Evolutionary conservation across 306 rosid species (phyloP).

Genomic region (Morella rubra): DNA sequence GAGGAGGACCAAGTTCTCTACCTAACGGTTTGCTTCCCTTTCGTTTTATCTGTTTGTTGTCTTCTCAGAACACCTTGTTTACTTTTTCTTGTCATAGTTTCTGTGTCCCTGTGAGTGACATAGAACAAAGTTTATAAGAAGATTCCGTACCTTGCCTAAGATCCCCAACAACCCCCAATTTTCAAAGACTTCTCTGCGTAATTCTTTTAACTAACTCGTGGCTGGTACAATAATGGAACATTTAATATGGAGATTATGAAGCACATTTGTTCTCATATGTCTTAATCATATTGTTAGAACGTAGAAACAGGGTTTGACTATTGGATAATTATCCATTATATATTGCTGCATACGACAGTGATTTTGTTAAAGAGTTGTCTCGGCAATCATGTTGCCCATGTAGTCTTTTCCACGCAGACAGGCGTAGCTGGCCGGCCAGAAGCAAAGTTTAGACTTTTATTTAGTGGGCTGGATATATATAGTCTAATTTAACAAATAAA

Average conservation of each 20-base stretch:
- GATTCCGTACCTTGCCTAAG: not conserved
- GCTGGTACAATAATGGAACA: not conserved
- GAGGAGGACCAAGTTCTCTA: no score
- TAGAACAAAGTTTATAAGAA: not conserved
- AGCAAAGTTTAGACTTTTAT: no score
- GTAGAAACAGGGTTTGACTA: not conserved
- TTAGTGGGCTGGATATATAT: no score
- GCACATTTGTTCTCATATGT: not conserved
- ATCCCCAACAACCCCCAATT: not conserved
- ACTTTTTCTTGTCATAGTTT: not conserved
- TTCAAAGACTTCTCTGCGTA: not conserved
- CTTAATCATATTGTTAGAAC: not conserved
- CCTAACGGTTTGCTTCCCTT: no score
- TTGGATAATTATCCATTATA: not conserved
- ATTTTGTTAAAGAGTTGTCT: not conserved
- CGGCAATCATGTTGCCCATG: slow-evolving; percentile 16
- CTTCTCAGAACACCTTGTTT: not conserved
- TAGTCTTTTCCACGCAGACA: not conserved
- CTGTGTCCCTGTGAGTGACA: not conserved
- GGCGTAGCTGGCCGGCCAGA: not conserved
- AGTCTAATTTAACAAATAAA: no score
- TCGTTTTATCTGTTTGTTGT: not conserved
- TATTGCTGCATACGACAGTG: not conserved
- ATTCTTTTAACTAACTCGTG: not conserved
- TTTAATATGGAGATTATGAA: slow-evolving; percentile 1